Percentiles rank a stretch among this genome's conserved stretches.
These are phyloP conservation scores for Filobasidium floriforme DNA, from an alignment of 768 basidiomycete genomes.

Conservation along the genomic window DNA sequence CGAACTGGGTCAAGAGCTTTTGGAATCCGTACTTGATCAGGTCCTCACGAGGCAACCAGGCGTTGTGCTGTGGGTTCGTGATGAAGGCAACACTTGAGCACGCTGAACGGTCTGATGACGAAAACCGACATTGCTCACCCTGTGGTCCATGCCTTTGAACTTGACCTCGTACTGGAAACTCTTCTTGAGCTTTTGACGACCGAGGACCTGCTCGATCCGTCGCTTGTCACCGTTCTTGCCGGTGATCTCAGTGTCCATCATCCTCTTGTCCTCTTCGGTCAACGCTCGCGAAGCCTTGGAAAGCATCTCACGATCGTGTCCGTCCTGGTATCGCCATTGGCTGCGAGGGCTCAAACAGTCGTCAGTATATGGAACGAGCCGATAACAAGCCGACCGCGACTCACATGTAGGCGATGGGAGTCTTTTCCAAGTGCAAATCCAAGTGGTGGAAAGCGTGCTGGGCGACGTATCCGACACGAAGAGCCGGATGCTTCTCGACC, in stretches of 20 bases:
- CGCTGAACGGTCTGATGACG: too few species aligned
- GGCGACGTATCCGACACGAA: slow-evolving; percentile 93
- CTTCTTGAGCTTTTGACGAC: slow-evolving; percentile 95
- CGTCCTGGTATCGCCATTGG: slow-evolving; percentile 98
- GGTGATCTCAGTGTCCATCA: slow-evolving; percentile 77
- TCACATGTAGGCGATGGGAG: slow-evolving; percentile 81
- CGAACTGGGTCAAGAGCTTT: slow-evolving; percentile 87
- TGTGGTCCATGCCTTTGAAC: slow-evolving; percentile 46
- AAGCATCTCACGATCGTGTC: slow-evolving; percentile 87
- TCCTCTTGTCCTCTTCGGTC: slow-evolving; percentile 70
- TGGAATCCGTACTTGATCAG: slow-evolving; percentile 76
- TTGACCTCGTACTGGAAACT: slow-evolving; percentile 77
- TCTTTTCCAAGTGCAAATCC: slow-evolving; percentile 85
- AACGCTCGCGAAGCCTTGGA: slow-evolving; percentile 87
- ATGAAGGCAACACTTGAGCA: too few species aligned
- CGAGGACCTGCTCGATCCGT: slow-evolving; percentile 88
- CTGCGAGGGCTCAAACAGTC: slow-evolving; percentile 23
- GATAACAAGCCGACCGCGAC: slow-evolving; percentile 10
- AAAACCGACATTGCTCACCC: slow-evolving; percentile 20
- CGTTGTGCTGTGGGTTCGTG: slow-evolving; percentile 73
- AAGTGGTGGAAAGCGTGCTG: slow-evolving; percentile 98
- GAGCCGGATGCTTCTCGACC: slow-evolving; percentile 86
- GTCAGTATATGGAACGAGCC: background rate
- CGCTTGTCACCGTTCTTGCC: slow-evolving; percentile 85
- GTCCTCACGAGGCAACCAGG: slow-evolving; percentile 83